Evolutionary conservation across 176 grass and related monocot genomes (phyloP).

Genomic region (Carex parvula): DNA sequence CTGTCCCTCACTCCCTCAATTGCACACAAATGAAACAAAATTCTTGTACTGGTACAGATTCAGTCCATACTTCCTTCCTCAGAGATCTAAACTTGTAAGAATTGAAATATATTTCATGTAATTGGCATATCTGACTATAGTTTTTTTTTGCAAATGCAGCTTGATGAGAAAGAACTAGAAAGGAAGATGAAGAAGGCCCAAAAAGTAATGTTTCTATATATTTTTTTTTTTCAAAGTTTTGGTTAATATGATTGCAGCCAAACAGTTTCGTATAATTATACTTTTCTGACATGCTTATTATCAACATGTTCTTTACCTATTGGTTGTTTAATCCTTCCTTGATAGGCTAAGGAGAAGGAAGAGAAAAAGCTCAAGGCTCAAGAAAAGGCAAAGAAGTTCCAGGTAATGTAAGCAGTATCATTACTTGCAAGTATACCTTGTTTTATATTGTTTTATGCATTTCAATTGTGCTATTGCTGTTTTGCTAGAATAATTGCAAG

Average conservation of each 20-base stretch:
- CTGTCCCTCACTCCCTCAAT: no score
- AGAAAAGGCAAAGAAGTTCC: slow-evolving; percentile 46
- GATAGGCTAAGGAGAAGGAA: slow-evolving; percentile 60
- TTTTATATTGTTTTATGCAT: background rate
- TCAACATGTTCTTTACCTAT: background rate
- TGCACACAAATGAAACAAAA: no score
- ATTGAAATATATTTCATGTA: background rate
- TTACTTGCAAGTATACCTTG: background rate
- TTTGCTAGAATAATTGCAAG: background rate
- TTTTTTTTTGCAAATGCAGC: slow-evolving; percentile 21
- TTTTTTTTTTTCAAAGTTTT: no score
- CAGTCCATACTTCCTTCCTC: no score
- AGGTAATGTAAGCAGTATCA: slow-evolving; percentile 21
- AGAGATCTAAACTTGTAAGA: background rate
- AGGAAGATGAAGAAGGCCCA: slow-evolving; percentile 58
- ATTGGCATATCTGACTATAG: background rate
- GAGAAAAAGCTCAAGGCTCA: slow-evolving; percentile 60
- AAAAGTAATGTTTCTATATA: slow-evolving; percentile 28
- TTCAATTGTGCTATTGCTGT: background rate
- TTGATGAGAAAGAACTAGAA: slow-evolving; percentile 51
- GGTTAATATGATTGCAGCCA: no score
- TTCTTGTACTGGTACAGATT: no score
- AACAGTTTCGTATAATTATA: background rate
- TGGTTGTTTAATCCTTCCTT: background rate
- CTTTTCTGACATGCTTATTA: background rate